phyloP scores from a whole-genome alignment of 768 basidiomycete genomes.

The Tulasnella sp. region DNA sequence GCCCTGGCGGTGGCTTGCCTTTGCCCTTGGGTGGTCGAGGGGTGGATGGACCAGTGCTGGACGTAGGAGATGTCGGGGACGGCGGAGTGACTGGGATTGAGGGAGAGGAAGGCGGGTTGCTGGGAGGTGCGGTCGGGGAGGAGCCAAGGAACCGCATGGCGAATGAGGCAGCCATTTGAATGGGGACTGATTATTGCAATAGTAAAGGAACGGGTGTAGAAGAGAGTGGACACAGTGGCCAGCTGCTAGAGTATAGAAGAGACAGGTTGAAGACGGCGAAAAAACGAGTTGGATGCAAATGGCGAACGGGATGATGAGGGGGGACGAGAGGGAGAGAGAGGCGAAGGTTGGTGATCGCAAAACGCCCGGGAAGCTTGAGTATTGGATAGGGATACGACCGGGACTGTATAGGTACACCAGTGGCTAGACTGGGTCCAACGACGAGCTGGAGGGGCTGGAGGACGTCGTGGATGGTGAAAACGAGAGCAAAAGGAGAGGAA shows the following conservation, averaged over 20 bases:
- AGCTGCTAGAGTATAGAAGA: conserved; percentile 3
- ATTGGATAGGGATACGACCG: not conserved
- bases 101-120: not conserved
- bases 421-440: not conserved
- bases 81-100: not conserved
- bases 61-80: not conserved
- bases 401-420: not conserved
- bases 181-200: not conserved
- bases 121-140: not conserved
- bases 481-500: not conserved
- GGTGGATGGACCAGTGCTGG: not conserved
- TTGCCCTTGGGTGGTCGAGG: not conserved
- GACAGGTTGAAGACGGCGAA: not conserved
- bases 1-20: not conserved
- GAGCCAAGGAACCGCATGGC: conserved; percentile 7
- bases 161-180: not conserved
- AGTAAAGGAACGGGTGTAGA: not conserved
- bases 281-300: not conserved
- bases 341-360: not conserved
- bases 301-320: not conserved
- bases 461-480: not conserved
- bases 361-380: not conserved
- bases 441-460: not conserved
- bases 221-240: not conserved
- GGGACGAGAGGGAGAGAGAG: not conserved